Conservation (phyloP, 257 asterid genomes). For the Gentiana macrophylla region DNA sequence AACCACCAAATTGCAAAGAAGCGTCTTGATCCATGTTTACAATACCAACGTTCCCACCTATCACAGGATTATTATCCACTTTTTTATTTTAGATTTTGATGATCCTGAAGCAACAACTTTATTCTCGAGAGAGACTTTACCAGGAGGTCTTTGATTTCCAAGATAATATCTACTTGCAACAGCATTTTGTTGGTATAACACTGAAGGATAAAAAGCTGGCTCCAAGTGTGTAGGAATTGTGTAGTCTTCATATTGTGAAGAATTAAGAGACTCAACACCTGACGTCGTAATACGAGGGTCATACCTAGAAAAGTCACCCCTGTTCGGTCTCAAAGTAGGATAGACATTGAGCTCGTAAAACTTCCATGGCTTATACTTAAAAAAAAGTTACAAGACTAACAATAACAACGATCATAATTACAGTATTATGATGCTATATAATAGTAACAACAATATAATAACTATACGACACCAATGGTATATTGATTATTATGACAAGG, state of each 20-base stretch:
- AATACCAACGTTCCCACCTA: conserved; percentile 26
- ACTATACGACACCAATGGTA: no score
- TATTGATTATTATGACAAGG: no score
- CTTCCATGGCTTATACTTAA: conserved; percentile 7
- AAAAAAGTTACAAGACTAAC: no score
- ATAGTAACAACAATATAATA: no score
- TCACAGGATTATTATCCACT: conserved; percentile 23
- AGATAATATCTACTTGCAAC: conserved; percentile 50
- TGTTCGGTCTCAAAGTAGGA: conserved; percentile 27
- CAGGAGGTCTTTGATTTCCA: conserved; percentile 32
- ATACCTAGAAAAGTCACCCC: conserved; percentile 38
- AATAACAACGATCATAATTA: no score
- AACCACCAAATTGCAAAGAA: conserved; percentile 29
- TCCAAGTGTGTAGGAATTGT: conserved; percentile 32
- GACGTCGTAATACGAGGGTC: conserved; percentile 34
- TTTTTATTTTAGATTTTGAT: conserved; percentile 19
- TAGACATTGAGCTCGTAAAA: conserved; percentile 6
- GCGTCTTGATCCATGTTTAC: conserved; percentile 13
- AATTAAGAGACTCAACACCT: conserved; percentile 35
- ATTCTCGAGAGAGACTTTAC: conserved; percentile 22
- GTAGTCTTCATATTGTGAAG: conserved; percentile 30
- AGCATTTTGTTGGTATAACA: conserved; percentile 49
- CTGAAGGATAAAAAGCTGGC: conserved; percentile 52
- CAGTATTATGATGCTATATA: no score
- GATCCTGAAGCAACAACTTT: conserved; percentile 20